Base-by-base conservation (phyloP, 1,284 basidiomycete genomes). In the Leccinum huronense region DNA sequence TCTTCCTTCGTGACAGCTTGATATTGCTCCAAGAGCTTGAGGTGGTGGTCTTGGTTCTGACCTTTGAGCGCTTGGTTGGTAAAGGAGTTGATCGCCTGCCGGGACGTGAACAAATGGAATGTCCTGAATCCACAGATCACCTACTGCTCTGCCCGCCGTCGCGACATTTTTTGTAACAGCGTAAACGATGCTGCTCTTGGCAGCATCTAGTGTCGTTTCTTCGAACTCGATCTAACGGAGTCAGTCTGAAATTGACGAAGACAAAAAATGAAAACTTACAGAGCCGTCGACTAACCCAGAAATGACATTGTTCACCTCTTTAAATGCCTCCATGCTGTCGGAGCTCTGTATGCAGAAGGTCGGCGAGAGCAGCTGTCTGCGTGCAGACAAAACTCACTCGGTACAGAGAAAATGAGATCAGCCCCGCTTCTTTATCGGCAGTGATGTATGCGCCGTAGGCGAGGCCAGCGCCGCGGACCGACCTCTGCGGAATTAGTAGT, bases 131-230 rank as follows among this genome's bases (percentile, higher is more conserved):
- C 3, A n/a, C 27, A 14, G 51, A 66, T 57, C 19, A 78, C 85
- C 74, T 74, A 96, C 97, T 42, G 96, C 95, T 67, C 88, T 84
- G 19, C 87, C 86, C 36, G 93, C 88, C 1, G 94, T 97, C 31
- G 94, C 90, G 34, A 97, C 92, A 57, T 84, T 82, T 71, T 88
- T 87, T 0, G 96, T 88, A 6, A 95, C 90, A 23, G 83, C 82
- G 74, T 89, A 98, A 9, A 97, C 94, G 70, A 98, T 88, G 61
- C 88, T 93, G 64, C 92, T 94, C 80, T 97, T 96, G 4, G 96
- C 95, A 1, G 93, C 91, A 71, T 98, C 96, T 19, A 99, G 79
- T 9, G 89, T 88, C 5, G 93, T 91, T 63, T 88, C 84, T 61
- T 95, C 93, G 11, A 99, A 80, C 57, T 85, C 83, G 70, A 94